phyloP scores from a whole-genome alignment of 176 grass and related monocot genomes.

The Avena eriantha region DNA sequence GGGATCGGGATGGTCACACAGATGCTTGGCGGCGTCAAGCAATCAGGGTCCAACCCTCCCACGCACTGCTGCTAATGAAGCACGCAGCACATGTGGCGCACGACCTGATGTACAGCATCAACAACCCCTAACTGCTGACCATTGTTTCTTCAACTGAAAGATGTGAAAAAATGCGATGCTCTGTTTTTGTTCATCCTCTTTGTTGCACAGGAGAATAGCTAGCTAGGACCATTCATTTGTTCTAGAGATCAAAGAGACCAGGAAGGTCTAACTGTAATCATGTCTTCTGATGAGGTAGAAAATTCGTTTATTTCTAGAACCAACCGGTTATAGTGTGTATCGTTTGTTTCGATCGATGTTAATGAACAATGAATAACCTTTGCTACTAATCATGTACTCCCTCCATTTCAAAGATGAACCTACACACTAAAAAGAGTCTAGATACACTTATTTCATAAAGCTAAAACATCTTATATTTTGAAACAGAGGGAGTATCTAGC shows the following conservation, averaged over 20 bases:
- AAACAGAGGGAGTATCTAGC: too few species aligned
- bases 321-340: not conserved
- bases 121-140: not conserved
- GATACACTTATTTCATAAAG: too few species aligned
- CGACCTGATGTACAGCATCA: not conserved
- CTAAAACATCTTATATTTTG: too few species aligned
- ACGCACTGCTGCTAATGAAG: constrained; percentile 37
- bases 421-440: too few species aligned
- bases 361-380: not conserved
- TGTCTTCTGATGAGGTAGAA: not conserved
- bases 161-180: not conserved
- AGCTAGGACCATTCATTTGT: constrained; percentile 28
- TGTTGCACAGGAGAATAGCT: not conserved
- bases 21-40: constrained; percentile 3
- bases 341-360: not conserved
- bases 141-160: not conserved
- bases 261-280: not conserved
- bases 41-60: not conserved
- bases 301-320: constrained; percentile 18
- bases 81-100: not conserved
- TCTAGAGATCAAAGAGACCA: not conserved
- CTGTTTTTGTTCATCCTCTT: not conserved
- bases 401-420: too few species aligned
- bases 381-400: too few species aligned
- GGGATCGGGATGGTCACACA: constrained; percentile 32